phyloP scores from a whole-genome alignment of 768 basidiomycete species.

The Mrakia gelida region DNA sequence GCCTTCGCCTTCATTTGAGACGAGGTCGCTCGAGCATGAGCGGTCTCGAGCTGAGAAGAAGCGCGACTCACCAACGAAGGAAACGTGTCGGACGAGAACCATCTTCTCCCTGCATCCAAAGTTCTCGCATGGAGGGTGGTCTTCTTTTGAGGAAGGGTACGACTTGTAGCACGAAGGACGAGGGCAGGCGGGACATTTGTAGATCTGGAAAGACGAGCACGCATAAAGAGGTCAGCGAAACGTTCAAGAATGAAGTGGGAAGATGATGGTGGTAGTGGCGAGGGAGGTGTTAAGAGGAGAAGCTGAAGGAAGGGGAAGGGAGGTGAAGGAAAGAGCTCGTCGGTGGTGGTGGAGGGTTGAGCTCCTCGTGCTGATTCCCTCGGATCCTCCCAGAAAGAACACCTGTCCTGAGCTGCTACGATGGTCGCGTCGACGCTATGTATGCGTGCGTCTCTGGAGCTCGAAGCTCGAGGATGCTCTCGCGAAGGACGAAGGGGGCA shows the following conservation, averaged over 20 bases:
- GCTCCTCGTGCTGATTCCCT: not conserved
- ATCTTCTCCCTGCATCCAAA: constrained; percentile 85
- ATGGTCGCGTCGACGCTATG: too few relatives aligned
- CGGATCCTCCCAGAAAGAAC: not conserved
- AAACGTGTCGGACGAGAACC: constrained; percentile 72
- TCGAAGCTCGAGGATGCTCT: not conserved
- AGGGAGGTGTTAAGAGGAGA: not conserved
- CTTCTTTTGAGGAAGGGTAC: constrained; percentile 90
- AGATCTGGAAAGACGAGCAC: too few relatives aligned
- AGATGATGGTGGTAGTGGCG: not conserved
- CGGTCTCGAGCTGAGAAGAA: not conserved
- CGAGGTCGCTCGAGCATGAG: not conserved
- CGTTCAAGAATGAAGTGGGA: not conserved
- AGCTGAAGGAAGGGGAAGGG: not conserved
- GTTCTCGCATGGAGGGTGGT: constrained; percentile 85
- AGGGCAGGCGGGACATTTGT: constrained; percentile 94
- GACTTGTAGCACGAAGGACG: constrained; percentile 91
- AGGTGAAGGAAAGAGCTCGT: not conserved
- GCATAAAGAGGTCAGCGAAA: not conserved
- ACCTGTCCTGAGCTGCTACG: too few relatives aligned
- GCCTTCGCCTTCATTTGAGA: too few relatives aligned
- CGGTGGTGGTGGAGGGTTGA: not conserved
- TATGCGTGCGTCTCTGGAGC: too few relatives aligned
- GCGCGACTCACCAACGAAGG: constrained; percentile 61
- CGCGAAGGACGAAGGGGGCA: not conserved